Evolutionary conservation across 139 green algal genomes (phyloP).

Genomic region (Volvox africanus): DNA sequence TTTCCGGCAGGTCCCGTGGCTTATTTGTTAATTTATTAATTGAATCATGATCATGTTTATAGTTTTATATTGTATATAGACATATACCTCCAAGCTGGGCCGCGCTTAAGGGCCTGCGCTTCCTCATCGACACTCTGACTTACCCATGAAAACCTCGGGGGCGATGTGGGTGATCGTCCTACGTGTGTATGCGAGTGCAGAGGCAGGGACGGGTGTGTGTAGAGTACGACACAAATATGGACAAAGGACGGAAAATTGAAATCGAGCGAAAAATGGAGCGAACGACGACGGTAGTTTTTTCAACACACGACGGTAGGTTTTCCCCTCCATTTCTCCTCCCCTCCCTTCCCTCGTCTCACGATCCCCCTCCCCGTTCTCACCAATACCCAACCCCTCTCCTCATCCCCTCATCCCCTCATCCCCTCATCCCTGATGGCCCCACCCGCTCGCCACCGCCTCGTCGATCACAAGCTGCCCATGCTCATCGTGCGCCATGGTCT

Average conservation of each 20-base stretch:
- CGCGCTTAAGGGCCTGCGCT: too few species aligned
- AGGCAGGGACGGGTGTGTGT: background rate
- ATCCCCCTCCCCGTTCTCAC: background rate
- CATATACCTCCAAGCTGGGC: too few species aligned
- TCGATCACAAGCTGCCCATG: conserved; percentile 36
- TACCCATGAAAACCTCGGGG: conserved; percentile 25
- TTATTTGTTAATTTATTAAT: too few species aligned
- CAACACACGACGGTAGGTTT: too few species aligned
- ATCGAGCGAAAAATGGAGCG: too few species aligned
- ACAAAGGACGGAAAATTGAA: too few species aligned
- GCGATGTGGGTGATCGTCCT: conserved; percentile 39
- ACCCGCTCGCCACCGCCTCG: conserved; percentile 35
- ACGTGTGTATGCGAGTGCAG: background rate
- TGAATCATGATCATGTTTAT: too few species aligned
- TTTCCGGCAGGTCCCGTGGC: too few species aligned
- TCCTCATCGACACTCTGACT: background rate
- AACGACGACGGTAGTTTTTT: too few species aligned
- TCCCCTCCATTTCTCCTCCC: background rate
- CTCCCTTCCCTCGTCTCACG: background rate
- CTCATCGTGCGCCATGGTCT: conserved; percentile 37
- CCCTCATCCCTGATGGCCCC: background rate
- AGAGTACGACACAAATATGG: background rate
- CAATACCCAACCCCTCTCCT: background rate
- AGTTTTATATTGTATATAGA: too few species aligned
- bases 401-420: background rate